Percentiles rank a stretch among this genome's conserved stretches.
Evolutionary conservation across 1,284 basidiomycete genomes (phyloP).

Genomic region (Naganishia liquefaciens): DNA sequence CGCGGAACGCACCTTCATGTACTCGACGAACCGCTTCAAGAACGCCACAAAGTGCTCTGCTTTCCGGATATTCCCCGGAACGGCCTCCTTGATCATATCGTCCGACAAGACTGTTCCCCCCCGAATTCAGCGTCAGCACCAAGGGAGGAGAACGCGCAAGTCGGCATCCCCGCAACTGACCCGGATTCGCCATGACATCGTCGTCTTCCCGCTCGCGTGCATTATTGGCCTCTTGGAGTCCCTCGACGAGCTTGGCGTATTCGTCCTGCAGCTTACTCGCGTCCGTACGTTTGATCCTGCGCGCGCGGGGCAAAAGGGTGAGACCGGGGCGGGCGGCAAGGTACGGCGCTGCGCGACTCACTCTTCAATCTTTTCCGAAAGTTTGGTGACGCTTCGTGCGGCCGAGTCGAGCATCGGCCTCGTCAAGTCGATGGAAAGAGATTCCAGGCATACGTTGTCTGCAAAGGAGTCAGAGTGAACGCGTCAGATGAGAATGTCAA

Average conservation of each 20-base stretch:
- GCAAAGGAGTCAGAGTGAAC: too few relatives aligned
- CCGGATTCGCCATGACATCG: slow-evolving; percentile 83
- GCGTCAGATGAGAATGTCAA: slow-evolving; percentile 5
- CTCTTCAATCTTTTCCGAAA: slow-evolving; percentile 94
- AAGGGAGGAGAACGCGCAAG: not conserved
- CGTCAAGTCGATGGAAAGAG: slow-evolving; percentile 96
- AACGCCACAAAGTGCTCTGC: slow-evolving; percentile 99
- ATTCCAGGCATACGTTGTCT: slow-evolving; percentile 99
- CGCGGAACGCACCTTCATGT: slow-evolving; percentile 73
- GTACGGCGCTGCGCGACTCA: slow-evolving; percentile 53
- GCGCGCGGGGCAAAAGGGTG: not conserved
- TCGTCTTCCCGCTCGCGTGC: slow-evolving; percentile 63
- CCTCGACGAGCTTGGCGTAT: slow-evolving; percentile 94
- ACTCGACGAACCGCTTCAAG: slow-evolving; percentile 96
- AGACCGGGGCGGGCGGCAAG: not conserved
- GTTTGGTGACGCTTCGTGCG: slow-evolving; percentile 78
- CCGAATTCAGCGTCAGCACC: not conserved
- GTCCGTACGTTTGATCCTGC: slow-evolving; percentile 89
- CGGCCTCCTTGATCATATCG: slow-evolving; percentile 90
- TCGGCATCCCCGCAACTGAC: too few relatives aligned
- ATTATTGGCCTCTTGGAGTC: slow-evolving; percentile 74
- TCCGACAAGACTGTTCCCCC: slow-evolving; percentile 85
- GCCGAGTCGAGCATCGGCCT: slow-evolving; percentile 97
- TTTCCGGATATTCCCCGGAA: slow-evolving; percentile 97
- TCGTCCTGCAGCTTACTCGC: slow-evolving; percentile 94